Percentiles rank a stretch among this genome's conserved stretches.
Evolutionary conservation across 2,329 filamentous ascomycete species (phyloP).

Genomic region (Apiospora pterosperma): DNA sequence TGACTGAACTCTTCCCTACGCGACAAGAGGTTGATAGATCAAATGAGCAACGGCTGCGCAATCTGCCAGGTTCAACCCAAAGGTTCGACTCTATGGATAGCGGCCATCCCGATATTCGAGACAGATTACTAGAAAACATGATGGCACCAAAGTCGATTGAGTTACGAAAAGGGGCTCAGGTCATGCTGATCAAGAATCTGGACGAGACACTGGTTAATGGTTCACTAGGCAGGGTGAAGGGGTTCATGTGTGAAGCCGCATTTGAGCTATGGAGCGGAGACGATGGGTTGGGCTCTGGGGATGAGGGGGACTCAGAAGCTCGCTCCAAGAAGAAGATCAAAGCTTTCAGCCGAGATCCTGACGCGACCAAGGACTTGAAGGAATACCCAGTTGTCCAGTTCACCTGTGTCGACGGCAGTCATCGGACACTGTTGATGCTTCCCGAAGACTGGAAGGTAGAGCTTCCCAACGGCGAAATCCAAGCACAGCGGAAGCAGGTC

Average conservation of each 20-base stretch:
- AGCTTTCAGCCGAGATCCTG: slow-evolving; percentile 39
- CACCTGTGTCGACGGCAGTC: slow-evolving; percentile 71
- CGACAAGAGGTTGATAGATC: slow-evolving; percentile 84
- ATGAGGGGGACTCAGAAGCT: slow-evolving; percentile 36
- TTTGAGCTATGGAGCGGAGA: slow-evolving; percentile 31
- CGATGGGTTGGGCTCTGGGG: slow-evolving; percentile 39
- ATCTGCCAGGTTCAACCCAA: slow-evolving; percentile 64
- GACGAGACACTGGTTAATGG: slow-evolving; percentile 93
- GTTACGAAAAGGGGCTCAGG: slow-evolving; percentile 88
- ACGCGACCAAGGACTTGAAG: slow-evolving; percentile 44
- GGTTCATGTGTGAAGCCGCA: slow-evolving; percentile 60
- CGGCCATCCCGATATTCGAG: slow-evolving; percentile 68
- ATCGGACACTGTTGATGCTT: slow-evolving; percentile 74
- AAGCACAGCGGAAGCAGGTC: slow-evolving; percentile 78
- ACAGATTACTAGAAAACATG: slow-evolving; percentile 81
- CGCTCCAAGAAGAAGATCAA: slow-evolving; percentile 54
- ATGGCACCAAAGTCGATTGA: slow-evolving; percentile 83
- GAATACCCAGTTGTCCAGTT: slow-evolving; percentile 86
- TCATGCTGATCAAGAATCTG: slow-evolving; percentile 99
- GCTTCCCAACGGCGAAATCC: slow-evolving; percentile 89
- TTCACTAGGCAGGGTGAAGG: slow-evolving; percentile 80
- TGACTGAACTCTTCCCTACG: slow-evolving; percentile 92
- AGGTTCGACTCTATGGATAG: slow-evolving; percentile 73
- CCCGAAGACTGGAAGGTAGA: slow-evolving; percentile 96
- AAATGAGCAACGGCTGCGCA: slow-evolving; percentile 70